Evolutionary conservation across 2,329 filamentous ascomycete species (phyloP).

Genomic region (Geoglossum cookeanum): DNA sequence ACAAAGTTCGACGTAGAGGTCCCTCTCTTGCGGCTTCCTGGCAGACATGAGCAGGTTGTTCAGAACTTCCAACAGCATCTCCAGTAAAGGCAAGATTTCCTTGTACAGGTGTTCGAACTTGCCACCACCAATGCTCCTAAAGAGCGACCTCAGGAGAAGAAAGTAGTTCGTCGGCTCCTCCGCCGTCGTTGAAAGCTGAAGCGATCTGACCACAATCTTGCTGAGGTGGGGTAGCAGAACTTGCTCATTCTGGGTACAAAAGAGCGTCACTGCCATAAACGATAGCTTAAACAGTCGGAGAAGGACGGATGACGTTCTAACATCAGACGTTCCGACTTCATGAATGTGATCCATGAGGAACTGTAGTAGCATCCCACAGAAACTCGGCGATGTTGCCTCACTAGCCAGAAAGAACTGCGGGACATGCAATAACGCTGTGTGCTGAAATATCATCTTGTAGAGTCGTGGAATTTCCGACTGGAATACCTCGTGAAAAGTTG

Average conservation of each 20-base stretch:
- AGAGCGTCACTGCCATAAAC: slow-evolving; percentile 97
- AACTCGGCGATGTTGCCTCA: slow-evolving; percentile 90
- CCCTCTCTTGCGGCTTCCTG: slow-evolving; percentile 72
- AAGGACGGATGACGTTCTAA: slow-evolving; percentile 82
- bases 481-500: slow-evolving; percentile 97
- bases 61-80: slow-evolving; percentile 93
- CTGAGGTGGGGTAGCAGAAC: slow-evolving; percentile 90
- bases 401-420: slow-evolving; percentile 98
- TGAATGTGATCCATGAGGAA: slow-evolving; percentile 96
- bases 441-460: slow-evolving; percentile 95
- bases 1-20: slow-evolving; percentile 92
- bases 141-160: slow-evolving; percentile 73
- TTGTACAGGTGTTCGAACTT: slow-evolving; percentile 98
- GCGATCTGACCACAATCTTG: slow-evolving; percentile 92
- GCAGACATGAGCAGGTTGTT: slow-evolving; percentile 88
- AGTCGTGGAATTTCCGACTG: slow-evolving; percentile 91
- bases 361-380: slow-evolving; percentile 92
- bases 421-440: slow-evolving; percentile 81
- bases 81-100: slow-evolving; percentile 83
- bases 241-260: slow-evolving; percentile 85
- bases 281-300: slow-evolving; percentile 91
- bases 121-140: slow-evolving; percentile 89
- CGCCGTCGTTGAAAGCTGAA: slow-evolving; percentile 84
- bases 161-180: slow-evolving; percentile 99
- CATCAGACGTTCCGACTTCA: slow-evolving; percentile 79